Evolutionary conservation across 2,329 filamentous ascomycete genomes (phyloP).

Genomic region (Curvularia verruculosa): DNA sequence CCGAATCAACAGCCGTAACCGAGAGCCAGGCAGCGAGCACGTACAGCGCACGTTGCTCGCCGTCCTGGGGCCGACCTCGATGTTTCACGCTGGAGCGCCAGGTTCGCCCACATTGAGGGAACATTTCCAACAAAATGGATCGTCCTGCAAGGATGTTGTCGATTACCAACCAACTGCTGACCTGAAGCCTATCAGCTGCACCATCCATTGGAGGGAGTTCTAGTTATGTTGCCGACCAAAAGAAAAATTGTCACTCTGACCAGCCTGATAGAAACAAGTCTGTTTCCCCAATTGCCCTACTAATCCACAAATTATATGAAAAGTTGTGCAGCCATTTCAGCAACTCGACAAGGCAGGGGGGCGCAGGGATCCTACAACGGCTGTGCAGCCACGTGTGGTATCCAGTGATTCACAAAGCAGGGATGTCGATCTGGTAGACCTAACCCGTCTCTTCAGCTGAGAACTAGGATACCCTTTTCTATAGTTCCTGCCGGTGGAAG

Average conservation of each 20-base stretch:
- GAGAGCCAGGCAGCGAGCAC: neutral
- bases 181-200: neutral
- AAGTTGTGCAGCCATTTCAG: neutral
- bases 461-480: neutral
- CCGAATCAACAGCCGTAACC: neutral
- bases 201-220: neutral
- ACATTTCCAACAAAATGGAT: neutral
- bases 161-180: neutral
- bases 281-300: neutral
- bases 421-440: neutral
- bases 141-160: neutral
- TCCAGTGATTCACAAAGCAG: constrained; percentile 1
- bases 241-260: neutral
- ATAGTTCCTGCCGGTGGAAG: neutral
- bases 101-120: constrained; percentile 1
- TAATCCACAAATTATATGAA: neutral
- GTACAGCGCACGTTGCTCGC: neutral
- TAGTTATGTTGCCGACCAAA: neutral
- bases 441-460: neutral
- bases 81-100: neutral
- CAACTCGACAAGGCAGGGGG: neutral
- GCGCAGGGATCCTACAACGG: constrained; percentile 10
- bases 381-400: constrained; percentile 14
- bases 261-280: neutral
- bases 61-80: constrained; percentile 2